These are phyloP conservation scores for Capniomyces stellatus DNA, from an alignment of 371 early-diverging fungal genomes.

Conservation along the genomic window DNA sequence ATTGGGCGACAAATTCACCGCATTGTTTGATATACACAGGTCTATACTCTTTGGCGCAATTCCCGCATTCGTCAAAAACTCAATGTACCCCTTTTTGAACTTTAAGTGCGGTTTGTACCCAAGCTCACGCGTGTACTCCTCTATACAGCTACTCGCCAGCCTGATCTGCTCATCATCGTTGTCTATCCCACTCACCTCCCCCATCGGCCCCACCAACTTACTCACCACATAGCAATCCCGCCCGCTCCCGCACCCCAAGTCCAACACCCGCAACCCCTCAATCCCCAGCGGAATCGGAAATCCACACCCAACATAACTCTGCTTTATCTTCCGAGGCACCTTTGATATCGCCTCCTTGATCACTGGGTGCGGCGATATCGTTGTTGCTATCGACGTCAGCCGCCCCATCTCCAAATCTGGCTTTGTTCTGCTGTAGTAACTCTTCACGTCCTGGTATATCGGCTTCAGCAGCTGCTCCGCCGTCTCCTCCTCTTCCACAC, in stretches of 20 bases:
- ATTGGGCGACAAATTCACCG: slow-evolving; percentile 29
- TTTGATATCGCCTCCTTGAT: slow-evolving; percentile 18
- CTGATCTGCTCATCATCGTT: slow-evolving; percentile 31
- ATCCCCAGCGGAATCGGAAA: slow-evolving; percentile 28
- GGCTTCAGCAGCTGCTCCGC: too few relatives aligned
- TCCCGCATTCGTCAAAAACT: slow-evolving; percentile 22
- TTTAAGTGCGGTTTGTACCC: slow-evolving; percentile 25
- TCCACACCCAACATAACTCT: slow-evolving; percentile 29
- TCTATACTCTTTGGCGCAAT: slow-evolving; percentile 21
- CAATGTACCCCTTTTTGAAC: slow-evolving; percentile 25
- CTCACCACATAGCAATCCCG: slow-evolving; percentile 33
- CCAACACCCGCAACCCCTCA: slow-evolving; percentile 27
- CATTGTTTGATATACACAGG: slow-evolving; percentile 28
- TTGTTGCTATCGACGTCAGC: slow-evolving; percentile 12
- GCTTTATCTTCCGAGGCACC: slow-evolving; percentile 18
- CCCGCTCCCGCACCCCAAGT: slow-evolving; percentile 29
- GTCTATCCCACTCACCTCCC: slow-evolving; percentile 27
- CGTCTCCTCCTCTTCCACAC: slow-evolving; percentile 7
- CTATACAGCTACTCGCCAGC: slow-evolving; percentile 18
- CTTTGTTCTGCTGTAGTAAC: slow-evolving; percentile 11
- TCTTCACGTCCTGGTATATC: slow-evolving; percentile 21
- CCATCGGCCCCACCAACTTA: slow-evolving; percentile 23
- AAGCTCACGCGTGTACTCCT: slow-evolving; percentile 14
- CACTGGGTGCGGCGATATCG: slow-evolving; percentile 20
- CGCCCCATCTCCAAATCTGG: too few relatives aligned